Evolutionary conservation across 2,329 filamentous ascomycete species (phyloP), one percentile per base, ranked within the genome.

Genomic region (Botryotinia convoluta): DNA sequence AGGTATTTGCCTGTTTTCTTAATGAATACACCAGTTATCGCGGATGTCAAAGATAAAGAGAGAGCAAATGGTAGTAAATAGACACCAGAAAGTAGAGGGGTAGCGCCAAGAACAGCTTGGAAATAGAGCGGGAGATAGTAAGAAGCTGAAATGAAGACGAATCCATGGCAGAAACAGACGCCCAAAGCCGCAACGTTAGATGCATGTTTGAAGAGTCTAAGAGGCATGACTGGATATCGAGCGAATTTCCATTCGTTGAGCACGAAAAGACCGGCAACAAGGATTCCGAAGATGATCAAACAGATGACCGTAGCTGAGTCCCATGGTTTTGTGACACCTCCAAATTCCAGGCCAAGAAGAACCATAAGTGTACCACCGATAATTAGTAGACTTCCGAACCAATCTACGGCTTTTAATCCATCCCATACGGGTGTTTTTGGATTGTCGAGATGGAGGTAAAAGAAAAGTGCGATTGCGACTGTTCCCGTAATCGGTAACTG

Each of bases 341-440:
- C 95, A 75, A 95, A 93, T 79, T 97, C 92, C 18, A 97, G 88
- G 0, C 94, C 95, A 60, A 97, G 89, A 6, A 97, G 88, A 76
- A 97, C 86, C 93, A 97, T 95, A 32, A 97, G 85, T 0, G 93
- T 95, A 32, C 91, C 93, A 60, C 92, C 92, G 26, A 88, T 84
- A 26, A 91, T 87, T 3, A 87, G 83, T 18, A 91, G 71, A 1
- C 87, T 89, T 1, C 92, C 92, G 9, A 83, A 74, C 87, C 87
- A 89, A 78, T 89, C 87, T 35, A 89, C 84, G 0, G 88, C 88
- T 74, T 87, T 88, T 14, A 93, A 82, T 0, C 91, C 91, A 57
- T 88, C 83, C 74, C 84, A 82, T 3, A 93, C 81, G 0, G 90
- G 87, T 0, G 91, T 93, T 51, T 85, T 86, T 0, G 91, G 91